phyloP scores from a whole-genome alignment of 768 basidiomycete genomes.

The Clitopilus passeckerianus region DNA sequence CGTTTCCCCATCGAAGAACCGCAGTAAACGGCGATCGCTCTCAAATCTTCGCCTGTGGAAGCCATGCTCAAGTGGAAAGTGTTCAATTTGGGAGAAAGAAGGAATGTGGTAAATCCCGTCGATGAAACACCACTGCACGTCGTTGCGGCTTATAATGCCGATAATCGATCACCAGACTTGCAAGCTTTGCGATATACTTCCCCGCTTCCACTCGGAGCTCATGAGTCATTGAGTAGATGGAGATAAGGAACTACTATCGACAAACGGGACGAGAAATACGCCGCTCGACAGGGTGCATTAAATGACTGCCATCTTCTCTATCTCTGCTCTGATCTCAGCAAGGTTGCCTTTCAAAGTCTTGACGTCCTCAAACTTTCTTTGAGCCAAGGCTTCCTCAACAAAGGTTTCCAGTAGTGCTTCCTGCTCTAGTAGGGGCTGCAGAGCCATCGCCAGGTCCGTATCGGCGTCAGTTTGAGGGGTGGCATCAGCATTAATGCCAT shows the following conservation, averaged over 20 bases:
- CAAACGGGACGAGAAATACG: no score
- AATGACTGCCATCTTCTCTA: constrained; percentile 31
- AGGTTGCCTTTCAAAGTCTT: constrained; percentile 78
- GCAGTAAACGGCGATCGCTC: constrained; percentile 74
- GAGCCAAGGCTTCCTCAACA: constrained; percentile 83
- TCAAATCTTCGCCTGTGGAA: neutral
- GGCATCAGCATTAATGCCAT: constrained; percentile 6
- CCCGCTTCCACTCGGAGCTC: neutral
- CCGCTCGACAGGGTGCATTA: neutral
- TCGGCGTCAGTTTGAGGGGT: constrained; percentile 50
- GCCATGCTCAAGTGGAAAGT: neutral
- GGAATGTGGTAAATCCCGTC: neutral
- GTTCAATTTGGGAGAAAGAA: neutral
- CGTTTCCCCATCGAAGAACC: constrained; percentile 67
- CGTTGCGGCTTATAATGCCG: neutral
- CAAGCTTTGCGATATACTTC: neutral
- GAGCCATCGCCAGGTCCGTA: constrained; percentile 60
- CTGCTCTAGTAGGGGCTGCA: constrained; percentile 92
- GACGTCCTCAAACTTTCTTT: constrained; percentile 94
- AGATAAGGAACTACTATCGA: no score
- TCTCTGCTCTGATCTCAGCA: constrained; percentile 80
- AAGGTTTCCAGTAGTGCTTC: constrained; percentile 89
- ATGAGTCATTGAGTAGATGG: no score
- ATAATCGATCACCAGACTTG: neutral
- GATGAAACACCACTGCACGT: neutral